Conservation (phyloP, 116 monocot species). For the Phalaenopsis hybrid region DNA sequence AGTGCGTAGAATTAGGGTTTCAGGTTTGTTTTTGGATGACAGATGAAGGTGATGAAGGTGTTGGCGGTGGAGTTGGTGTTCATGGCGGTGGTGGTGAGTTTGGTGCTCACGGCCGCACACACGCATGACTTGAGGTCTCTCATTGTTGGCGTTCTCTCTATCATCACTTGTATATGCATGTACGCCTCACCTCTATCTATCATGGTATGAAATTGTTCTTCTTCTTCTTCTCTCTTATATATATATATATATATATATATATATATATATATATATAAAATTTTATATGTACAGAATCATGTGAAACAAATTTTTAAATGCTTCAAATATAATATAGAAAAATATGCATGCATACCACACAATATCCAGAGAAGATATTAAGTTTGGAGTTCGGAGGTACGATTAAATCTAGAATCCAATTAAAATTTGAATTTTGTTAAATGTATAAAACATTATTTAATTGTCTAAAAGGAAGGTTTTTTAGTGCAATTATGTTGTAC, state of each 20-base stretch:
- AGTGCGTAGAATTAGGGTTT: background rate
- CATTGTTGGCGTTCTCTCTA: conserved; percentile 22
- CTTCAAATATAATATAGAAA: background rate
- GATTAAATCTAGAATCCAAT: background rate
- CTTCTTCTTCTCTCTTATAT: background rate
- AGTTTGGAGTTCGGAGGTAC: too few species aligned
- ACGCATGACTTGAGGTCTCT: conserved; percentile 6
- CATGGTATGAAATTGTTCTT: conserved; percentile 12
- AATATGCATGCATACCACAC: too few species aligned
- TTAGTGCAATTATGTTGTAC: too few species aligned
- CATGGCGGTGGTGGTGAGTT: background rate
- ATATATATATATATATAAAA: too few species aligned
- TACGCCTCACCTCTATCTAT: conserved; percentile 21
- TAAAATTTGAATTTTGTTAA: too few species aligned
- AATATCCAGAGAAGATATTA: too few species aligned
- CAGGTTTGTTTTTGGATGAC: too few species aligned
- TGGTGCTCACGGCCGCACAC: background rate
- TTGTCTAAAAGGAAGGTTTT: too few species aligned
- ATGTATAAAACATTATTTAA: too few species aligned
- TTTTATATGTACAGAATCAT: background rate
- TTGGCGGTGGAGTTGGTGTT: conserved; percentile 7
- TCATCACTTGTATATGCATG: conserved; percentile 17
- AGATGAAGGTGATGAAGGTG: too few species aligned
- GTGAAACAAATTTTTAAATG: too few species aligned
- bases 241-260: background rate